Evolutionary conservation across 176 grass and related monocot species (phyloP).

Genomic region (Tillandsia fasciculata): DNA sequence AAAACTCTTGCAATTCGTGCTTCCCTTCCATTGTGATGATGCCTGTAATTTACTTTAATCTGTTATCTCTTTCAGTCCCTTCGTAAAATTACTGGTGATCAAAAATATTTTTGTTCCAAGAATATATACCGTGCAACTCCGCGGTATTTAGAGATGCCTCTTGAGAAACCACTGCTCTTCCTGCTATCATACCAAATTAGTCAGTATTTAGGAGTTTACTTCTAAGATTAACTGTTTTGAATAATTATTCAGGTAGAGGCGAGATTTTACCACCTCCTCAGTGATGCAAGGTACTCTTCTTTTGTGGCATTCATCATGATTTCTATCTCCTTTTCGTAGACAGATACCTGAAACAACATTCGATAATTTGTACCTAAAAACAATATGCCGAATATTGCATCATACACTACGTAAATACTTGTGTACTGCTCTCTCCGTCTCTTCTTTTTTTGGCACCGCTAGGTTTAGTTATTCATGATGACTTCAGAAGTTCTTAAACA

Average conservation of each 20-base stretch:
- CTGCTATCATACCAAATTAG: slow-evolving; percentile 11
- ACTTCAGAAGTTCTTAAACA: no score
- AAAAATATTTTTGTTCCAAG: neutral
- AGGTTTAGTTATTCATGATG: no score
- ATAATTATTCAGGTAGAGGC: neutral
- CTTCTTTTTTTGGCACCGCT: no score
- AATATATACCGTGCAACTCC: slow-evolving; percentile 30
- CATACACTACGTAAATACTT: neutral
- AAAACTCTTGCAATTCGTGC: slow-evolving; percentile 29
- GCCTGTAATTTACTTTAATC: slow-evolving; percentile 11
- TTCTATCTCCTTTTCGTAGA: slow-evolving; percentile 22
- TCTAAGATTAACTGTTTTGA: neutral
- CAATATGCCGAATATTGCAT: neutral
- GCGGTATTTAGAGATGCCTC: slow-evolving; percentile 32
- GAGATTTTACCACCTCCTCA: slow-evolving; percentile 19
- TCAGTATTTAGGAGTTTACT: neutral
- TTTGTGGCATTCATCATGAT: slow-evolving; percentile 29
- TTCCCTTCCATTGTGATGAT: slow-evolving; percentile 38
- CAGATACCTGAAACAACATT: slow-evolving; percentile 13
- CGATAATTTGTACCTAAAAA: neutral
- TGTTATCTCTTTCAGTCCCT: neutral
- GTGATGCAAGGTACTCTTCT: slow-evolving; percentile 24
- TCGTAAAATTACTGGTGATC: neutral
- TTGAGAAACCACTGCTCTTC: slow-evolving; percentile 37
- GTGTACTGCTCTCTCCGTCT: neutral